These are phyloP conservation scores for Secale cereale DNA, from an alignment of 176 grass and related monocot species.

Conservation along the genomic window DNA sequence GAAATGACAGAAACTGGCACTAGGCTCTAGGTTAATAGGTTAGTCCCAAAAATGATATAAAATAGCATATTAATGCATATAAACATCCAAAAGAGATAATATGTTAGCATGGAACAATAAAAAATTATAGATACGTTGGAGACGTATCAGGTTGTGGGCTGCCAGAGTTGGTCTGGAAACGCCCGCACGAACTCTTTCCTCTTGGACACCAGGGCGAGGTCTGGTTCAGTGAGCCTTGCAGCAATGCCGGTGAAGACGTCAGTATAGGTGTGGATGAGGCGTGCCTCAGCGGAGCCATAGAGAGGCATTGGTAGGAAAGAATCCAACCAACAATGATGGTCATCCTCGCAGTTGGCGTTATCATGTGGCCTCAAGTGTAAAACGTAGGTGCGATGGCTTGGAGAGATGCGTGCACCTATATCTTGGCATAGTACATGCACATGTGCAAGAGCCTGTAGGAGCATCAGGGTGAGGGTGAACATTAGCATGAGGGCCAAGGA, in stretches of 20 bases:
- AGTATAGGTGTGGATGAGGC: constrained; percentile 31
- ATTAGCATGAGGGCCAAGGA: no score
- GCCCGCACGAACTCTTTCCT: constrained; percentile 33
- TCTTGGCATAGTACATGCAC: no score
- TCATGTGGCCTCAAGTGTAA: not conserved
- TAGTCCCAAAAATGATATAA: no score
- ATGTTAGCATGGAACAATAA: no score
- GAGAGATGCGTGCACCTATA: not conserved
- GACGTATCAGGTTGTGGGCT: no score
- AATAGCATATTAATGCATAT: no score
- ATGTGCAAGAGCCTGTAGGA: no score
- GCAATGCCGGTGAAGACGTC: constrained; percentile 40
- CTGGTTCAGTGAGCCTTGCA: constrained; percentile 8
- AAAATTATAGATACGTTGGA: no score
- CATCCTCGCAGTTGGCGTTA: not conserved
- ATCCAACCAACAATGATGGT: not conserved
- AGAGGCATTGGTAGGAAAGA: not conserved
- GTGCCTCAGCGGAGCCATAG: not conserved
- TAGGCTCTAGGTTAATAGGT: no score
- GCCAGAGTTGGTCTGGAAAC: constrained; percentile 15
- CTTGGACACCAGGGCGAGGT: constrained; percentile 6
- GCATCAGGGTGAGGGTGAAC: no score
- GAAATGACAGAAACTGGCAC: no score
- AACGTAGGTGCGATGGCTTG: not conserved
- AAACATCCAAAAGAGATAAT: no score